These are phyloP conservation scores for Rosellinia necatrix DNA, from an alignment of 2,329 filamentous ascomycete species.

Conservation along the genomic window DNA sequence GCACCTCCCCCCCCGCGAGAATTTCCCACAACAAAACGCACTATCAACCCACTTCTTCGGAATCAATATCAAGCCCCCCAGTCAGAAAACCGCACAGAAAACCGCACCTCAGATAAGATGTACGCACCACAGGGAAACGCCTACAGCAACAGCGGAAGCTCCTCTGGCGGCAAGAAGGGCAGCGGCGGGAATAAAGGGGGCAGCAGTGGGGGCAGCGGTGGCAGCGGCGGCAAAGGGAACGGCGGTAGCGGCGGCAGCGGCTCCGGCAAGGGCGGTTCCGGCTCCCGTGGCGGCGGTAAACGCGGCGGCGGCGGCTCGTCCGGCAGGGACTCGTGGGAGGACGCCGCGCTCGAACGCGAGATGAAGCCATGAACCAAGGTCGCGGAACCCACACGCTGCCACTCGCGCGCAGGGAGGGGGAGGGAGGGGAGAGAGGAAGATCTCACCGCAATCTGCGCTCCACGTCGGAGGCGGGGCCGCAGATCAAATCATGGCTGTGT, in stretches of 20 bases:
- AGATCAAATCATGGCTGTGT: too few species aligned
- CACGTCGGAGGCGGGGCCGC: too few species aligned
- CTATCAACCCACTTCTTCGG: neutral
- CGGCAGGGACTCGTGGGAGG: conserved; percentile 23
- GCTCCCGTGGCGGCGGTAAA: neutral
- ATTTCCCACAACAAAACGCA: neutral
- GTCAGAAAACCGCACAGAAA: too few species aligned
- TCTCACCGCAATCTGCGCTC: too few species aligned
- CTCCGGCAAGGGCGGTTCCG: neutral
- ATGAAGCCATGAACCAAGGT: conserved; percentile 21
- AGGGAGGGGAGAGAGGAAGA: too few species aligned
- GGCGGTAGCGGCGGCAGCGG: neutral
- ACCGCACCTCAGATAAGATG: neutral
- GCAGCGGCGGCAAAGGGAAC: neutral
- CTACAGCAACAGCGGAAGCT: conserved; percentile 1
- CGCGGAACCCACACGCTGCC: too few species aligned
- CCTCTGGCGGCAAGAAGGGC: conserved; percentile 12
- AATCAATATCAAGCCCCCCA: neutral
- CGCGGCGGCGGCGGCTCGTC: conserved; percentile 8
- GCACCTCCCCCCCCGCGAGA: neutral
- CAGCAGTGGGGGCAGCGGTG: neutral
- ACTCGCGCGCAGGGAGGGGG: too few species aligned
- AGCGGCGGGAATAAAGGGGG: conserved; percentile 7
- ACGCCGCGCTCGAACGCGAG: conserved; percentile 22
- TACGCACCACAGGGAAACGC: conserved; percentile 14